Evolutionary conservation across 2,329 filamentous ascomycete genomes (phyloP), one percentile per base, ranked within the genome.

Genomic region (Fusarium kyushuense): DNA sequence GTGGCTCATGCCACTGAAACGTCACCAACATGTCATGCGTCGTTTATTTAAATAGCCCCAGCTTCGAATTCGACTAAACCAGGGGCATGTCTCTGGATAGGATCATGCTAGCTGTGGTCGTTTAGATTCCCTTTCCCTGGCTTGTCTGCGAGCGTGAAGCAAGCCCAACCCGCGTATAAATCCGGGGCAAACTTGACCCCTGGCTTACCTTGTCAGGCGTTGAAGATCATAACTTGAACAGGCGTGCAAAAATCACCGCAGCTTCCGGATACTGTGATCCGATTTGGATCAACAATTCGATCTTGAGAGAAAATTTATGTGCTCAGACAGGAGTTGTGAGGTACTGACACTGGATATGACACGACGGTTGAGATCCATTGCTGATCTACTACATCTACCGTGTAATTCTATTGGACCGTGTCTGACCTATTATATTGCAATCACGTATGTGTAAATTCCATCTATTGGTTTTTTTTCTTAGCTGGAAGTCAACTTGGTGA

Each of bases 1-100:
- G 45, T 58, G 54, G 55, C 65, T 73, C 71, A 69, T 66, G 54
- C 62, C 71, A 73, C 65, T 16, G 56, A 62, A 66, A 60, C 71
- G 71, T 73, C 71, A 73, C 59, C 64, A 71, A 69, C 71, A 67
- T 69, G 59, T 68, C 67, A 73, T 73, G 29, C 45, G 59, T 69
- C 67, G 57, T 48, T 38, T 51, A 53, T 25, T 12, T 17, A 42
- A 41, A 36, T 33, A 38, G 25, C 42, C 41, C 35, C 25, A 11
- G 42, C 25, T 11, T 47, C 7, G 12, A 19, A 12, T 36, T 47
- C 23, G 36, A 32, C 43, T 43, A 21, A 32, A 63, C 29, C n/a
- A 30, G 42, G 32, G 23, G 23, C n/a, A 17, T 23, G 17, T n/a
- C 30, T 55, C 10, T n/a, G n/a, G n/a, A n/a, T n/a, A n/a, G n/a